Evolutionary conservation across 2,329 filamentous ascomycete genomes (phyloP), one percentile per base, ranked within the genome.

Genomic region (Ilyonectria destructans): DNA sequence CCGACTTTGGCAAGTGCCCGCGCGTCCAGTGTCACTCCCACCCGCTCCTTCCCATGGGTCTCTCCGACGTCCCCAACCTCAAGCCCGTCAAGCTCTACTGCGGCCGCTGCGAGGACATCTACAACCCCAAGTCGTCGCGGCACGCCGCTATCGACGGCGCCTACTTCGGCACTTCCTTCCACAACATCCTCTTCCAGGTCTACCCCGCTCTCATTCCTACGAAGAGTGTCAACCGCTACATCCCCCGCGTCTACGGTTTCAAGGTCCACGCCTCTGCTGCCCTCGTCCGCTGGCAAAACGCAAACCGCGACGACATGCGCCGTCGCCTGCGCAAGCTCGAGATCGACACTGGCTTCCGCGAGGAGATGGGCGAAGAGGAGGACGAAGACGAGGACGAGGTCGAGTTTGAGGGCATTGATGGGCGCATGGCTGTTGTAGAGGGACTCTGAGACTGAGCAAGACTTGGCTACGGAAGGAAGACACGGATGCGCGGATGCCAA

Each of bases 131-230:
- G 82, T 98, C 96, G 4, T 96, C 94, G 21, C 94, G 96, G 31
- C 96, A 99, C 83, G 95, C 95, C 58, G 89, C 93, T 67, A 98
- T 99, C 77, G 96, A 99, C 80, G 96, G 96, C 71, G 96, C 96
- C 72, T 99, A 98, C 87, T 99, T 99, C 75, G 96, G 96, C 75
- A 95, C 96, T 55, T 97, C 94, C 3, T 99, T 99, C 87, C 96
- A 98, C 87, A 98, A 98, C 84, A 98, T 99, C 82, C 90, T 99
- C 70, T 98, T 99, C 86, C 96, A 99, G 82, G 96, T 99, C 62
- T 98, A 98, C 80, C 96, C 96, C 6, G 91, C 93, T 26, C 88
- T 99, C 75, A 90, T 97, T 58, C 96, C 96, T 3, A 86, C 90
- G 73, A 99, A 98, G 87, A 94, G 90, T 75, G 87, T 91, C 70